Percentiles rank a stretch among this genome's conserved stretches.
These are phyloP conservation scores for Paradendryphiella salina DNA, from an alignment of 2,329 filamentous ascomycete species.

Conservation along the genomic window DNA sequence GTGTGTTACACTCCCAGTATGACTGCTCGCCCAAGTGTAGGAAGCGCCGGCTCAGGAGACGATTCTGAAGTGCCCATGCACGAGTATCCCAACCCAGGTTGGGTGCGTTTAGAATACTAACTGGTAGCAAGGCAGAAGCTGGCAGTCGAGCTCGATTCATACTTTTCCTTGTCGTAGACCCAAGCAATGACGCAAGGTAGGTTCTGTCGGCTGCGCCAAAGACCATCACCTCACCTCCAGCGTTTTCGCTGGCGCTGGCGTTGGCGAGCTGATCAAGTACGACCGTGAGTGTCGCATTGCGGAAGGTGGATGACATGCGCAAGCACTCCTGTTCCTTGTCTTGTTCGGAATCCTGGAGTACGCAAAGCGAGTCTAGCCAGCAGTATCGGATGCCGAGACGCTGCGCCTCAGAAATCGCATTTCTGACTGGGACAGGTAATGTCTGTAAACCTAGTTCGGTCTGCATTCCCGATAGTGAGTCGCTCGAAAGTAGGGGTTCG, in stretches of 20 bases:
- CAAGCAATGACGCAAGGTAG: neutral
- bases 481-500: conserved; percentile 27
- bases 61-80: conserved; percentile 44
- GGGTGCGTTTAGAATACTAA: conserved; percentile 19
- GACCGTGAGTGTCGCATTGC: conserved; percentile 42
- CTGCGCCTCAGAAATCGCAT: conserved; percentile 34
- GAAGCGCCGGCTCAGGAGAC: conserved; percentile 41
- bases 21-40: conserved; percentile 42
- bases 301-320: conserved; percentile 39
- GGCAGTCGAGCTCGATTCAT: conserved; percentile 8
- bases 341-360: conserved; percentile 39
- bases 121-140: conserved; percentile 17
- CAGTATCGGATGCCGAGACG: conserved; percentile 39
- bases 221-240: neutral
- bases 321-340: conserved; percentile 39
- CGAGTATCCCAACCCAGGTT: conserved; percentile 44
- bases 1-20: conserved; percentile 46
- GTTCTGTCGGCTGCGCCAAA: neutral
- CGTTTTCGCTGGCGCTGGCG: neutral
- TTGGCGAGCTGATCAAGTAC: conserved; percentile 26
- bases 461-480: conserved; percentile 20
- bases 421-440: conserved; percentile 29
- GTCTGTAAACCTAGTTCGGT: conserved; percentile 18
- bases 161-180: neutral
- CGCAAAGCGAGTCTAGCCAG: conserved; percentile 43